These are phyloP conservation scores for Ophiognomonia clavigignenti-juglandacearum DNA, from an alignment of 2,329 filamentous ascomycete genomes.

Conservation along the genomic window DNA sequence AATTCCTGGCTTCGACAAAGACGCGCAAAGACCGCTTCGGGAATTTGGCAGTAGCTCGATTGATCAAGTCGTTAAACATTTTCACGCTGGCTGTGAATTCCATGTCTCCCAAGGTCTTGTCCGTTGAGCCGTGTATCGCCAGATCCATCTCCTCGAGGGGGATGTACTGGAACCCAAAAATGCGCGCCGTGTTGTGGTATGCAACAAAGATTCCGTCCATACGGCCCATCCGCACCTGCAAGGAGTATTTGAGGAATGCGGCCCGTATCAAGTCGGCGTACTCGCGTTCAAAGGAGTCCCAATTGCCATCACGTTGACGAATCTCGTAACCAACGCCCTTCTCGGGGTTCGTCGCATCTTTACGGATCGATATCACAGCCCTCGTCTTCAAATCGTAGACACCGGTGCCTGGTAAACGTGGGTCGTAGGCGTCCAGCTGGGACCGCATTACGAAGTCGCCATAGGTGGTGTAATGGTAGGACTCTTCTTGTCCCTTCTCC, in stretches of 20 bases:
- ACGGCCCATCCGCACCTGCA: slow-evolving; percentile 92
- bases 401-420: slow-evolving; percentile 79
- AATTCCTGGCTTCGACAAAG: slow-evolving; percentile 71
- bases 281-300: slow-evolving; percentile 90
- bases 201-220: slow-evolving; percentile 99
- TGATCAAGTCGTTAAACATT: slow-evolving; percentile 73
- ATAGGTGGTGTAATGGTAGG: slow-evolving; percentile 82
- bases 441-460: slow-evolving; percentile 92
- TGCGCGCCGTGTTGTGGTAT: slow-evolving; percentile 89
- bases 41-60: slow-evolving; percentile 69
- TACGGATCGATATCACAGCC: slow-evolving; percentile 85
- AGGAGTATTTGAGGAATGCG: slow-evolving; percentile 92
- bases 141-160: slow-evolving; percentile 80
- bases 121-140: slow-evolving; percentile 74
- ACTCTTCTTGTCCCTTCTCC: slow-evolving; percentile 66
- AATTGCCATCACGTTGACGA: slow-evolving; percentile 66
- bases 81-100: slow-evolving; percentile 82
- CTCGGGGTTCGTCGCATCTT: slow-evolving; percentile 70
- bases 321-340: slow-evolving; percentile 85
- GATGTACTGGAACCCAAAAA: slow-evolving; percentile 97
- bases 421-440: slow-evolving; percentile 86
- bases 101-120: slow-evolving; percentile 64
- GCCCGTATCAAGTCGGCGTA: slow-evolving; percentile 95
- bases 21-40: slow-evolving; percentile 73
- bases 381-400: slow-evolving; percentile 97